phyloP scores from a whole-genome alignment of 2,329 filamentous ascomycete species.

The Ophiognomonia clavigignenti-juglandacearum region DNA sequence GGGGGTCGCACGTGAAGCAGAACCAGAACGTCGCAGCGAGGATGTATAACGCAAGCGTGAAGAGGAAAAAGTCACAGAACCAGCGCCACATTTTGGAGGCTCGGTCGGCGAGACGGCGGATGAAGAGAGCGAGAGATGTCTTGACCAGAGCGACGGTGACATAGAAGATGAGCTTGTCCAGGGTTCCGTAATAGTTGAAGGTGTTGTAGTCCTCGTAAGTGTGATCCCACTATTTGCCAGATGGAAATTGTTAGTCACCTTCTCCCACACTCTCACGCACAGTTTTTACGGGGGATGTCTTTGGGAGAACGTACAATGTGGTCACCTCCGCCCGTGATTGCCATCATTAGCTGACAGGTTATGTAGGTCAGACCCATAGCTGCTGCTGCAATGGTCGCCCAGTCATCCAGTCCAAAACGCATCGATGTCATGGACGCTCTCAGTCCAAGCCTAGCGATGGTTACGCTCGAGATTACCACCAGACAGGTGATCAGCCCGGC shows the following conservation, averaged over 20 bases:
- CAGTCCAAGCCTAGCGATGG: conserved; percentile 23
- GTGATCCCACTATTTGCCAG: conserved; percentile 22
- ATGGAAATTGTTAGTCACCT: background rate
- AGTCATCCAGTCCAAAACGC: conserved; percentile 29
- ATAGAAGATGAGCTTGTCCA: conserved; percentile 24
- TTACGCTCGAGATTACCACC: conserved; percentile 24
- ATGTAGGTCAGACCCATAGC: conserved; percentile 10
- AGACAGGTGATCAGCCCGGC: conserved; percentile 24
- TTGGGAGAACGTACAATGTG: conserved; percentile 5
- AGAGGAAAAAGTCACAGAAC: conserved; percentile 27
- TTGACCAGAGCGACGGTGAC: conserved; percentile 29
- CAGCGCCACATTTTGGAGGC: conserved; percentile 24
- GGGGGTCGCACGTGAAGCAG: conserved; percentile 25
- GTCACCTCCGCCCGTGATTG: background rate
- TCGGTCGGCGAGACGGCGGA: conserved; percentile 29
- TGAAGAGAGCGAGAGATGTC: conserved; percentile 31
- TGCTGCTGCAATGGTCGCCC: conserved; percentile 26
- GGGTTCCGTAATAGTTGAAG: conserved; percentile 21
- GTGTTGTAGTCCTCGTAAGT: conserved; percentile 28
- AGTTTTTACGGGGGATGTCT: background rate
- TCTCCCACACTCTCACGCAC: conserved; percentile 22
- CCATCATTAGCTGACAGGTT: conserved; percentile 3
- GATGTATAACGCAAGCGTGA: conserved; percentile 24
- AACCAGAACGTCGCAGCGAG: conserved; percentile 26
- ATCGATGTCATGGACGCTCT: conserved; percentile 22